phyloP scores from a whole-genome alignment of 352 stramenopile species.

The Nothophytophthora sp. region DNA sequence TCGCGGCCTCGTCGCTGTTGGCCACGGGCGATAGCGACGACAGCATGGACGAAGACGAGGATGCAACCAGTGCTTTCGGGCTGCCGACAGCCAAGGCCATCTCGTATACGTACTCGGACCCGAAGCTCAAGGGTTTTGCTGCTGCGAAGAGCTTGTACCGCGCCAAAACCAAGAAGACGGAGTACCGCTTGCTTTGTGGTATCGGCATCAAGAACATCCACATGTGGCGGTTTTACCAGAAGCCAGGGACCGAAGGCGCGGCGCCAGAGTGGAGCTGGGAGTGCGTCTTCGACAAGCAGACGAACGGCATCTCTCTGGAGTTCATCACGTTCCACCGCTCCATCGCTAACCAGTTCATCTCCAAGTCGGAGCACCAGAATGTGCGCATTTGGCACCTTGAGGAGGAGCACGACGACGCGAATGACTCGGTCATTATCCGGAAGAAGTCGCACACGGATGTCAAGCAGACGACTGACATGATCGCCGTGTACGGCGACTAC shows the following conservation, averaged over 20 bases:
- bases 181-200: constrained; percentile 82
- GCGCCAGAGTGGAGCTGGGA: constrained; percentile 63
- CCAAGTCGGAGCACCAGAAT: constrained; percentile 87
- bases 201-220: constrained; percentile 89
- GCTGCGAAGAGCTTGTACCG: constrained; percentile 66
- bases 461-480: constrained; percentile 72
- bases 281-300: constrained; percentile 87
- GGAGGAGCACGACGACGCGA: constrained; percentile 40
- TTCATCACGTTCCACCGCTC: constrained; percentile 72
- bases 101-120: constrained; percentile 75
- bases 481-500: constrained; percentile 69
- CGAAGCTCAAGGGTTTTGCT: constrained; percentile 85
- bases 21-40: constrained; percentile 22
- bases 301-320: constrained; percentile 85
- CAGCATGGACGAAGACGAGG: constrained; percentile 33
- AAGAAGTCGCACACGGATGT: constrained; percentile 78
- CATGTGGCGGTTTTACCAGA: constrained; percentile 81
- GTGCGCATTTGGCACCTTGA: constrained; percentile 84
- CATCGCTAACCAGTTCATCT: constrained; percentile 63
- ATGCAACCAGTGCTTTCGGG: constrained; percentile 28
- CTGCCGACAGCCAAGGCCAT: constrained; percentile 50
- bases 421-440: constrained; percentile 35
- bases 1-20: constrained; percentile 5
- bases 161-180: constrained; percentile 40
- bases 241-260: constrained; percentile 17